Conservation (phyloP, 192 early-diverging fungal species). For the Endogone sp. region DNA sequence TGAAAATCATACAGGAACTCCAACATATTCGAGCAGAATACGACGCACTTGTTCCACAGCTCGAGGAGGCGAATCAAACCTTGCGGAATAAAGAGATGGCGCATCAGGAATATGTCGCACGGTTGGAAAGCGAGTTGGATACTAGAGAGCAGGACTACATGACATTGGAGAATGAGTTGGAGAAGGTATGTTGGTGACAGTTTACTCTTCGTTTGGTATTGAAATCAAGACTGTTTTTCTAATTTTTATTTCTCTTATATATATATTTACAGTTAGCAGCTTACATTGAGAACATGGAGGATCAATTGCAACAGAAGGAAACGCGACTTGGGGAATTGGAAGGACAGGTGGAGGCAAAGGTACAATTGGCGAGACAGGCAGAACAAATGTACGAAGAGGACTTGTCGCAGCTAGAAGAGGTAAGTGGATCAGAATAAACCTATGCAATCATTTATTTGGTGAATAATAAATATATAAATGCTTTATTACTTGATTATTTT, state of each 20-base stretch:
- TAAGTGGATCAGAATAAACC: neutral
- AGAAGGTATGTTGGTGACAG: slow-evolving; percentile 20
- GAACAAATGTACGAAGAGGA: neutral
- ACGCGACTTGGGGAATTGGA: neutral
- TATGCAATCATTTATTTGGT: no score
- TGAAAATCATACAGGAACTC: slow-evolving; percentile 5
- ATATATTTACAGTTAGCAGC: neutral
- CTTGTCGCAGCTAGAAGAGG: neutral
- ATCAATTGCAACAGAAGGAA: neutral
- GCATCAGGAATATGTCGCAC: slow-evolving; percentile 15
- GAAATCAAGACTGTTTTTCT: no score
- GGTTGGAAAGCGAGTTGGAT: slow-evolving; percentile 18
- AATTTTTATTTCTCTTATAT: no score
- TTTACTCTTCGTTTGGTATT: no score
- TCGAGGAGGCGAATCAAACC: slow-evolving; percentile 8
- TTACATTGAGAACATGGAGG: neutral
- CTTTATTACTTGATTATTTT: neutral
- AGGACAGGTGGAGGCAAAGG: neutral
- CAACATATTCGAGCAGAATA: slow-evolving; percentile 6
- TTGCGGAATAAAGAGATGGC: slow-evolving; percentile 9
- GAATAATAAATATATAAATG: neutral
- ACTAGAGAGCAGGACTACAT: slow-evolving; percentile 24
- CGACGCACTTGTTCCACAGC: slow-evolving; percentile 6
- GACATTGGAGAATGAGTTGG: slow-evolving; percentile 20
- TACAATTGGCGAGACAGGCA: neutral